A percentile compares a stretch with the other conserved stretches of the same genome.
Evolutionary conservation across 129 eudicot genomes (phyloP).

Genomic region (Deinandra increscens): DNA sequence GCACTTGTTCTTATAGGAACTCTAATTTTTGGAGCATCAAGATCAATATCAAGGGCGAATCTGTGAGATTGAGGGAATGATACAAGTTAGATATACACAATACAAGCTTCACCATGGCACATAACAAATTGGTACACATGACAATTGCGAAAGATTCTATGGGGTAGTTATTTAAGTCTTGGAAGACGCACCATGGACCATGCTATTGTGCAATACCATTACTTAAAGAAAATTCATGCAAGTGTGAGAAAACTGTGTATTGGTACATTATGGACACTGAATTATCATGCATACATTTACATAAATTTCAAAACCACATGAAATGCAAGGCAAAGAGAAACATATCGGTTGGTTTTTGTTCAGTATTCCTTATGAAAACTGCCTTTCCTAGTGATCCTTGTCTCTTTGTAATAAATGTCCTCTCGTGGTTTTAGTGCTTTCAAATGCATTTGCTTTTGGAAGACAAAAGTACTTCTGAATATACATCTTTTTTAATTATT

Average conservation of each 20-base stretch:
- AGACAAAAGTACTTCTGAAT: no score
- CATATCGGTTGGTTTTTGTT: no score
- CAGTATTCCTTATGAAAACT: no score
- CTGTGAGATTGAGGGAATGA: slow-evolving; percentile 40
- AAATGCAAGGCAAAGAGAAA: no score
- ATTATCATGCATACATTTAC: background rate
- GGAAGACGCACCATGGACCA: background rate
- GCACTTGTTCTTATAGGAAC: slow-evolving; percentile 59
- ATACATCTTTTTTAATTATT: no score
- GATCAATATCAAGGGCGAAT: slow-evolving; percentile 96
- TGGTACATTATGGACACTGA: background rate
- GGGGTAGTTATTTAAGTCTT: background rate
- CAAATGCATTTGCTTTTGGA: no score
- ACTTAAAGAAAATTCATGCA: slow-evolving; percentile 1
- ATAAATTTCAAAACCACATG: background rate
- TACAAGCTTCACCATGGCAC: slow-evolving; percentile 9
- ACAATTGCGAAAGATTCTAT: slow-evolving; percentile 5
- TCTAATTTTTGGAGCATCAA: slow-evolving; percentile 98
- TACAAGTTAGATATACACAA: background rate
- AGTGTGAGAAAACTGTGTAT: background rate
- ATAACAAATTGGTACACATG: slow-evolving; percentile 10
- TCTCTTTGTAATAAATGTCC: no score
- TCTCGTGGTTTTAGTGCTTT: no score
- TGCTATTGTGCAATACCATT: background rate
- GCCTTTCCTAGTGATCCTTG: no score